Conservation (phyloP, 768 basidiomycete genomes). For the Candolleomyces aberdarensis region DNA sequence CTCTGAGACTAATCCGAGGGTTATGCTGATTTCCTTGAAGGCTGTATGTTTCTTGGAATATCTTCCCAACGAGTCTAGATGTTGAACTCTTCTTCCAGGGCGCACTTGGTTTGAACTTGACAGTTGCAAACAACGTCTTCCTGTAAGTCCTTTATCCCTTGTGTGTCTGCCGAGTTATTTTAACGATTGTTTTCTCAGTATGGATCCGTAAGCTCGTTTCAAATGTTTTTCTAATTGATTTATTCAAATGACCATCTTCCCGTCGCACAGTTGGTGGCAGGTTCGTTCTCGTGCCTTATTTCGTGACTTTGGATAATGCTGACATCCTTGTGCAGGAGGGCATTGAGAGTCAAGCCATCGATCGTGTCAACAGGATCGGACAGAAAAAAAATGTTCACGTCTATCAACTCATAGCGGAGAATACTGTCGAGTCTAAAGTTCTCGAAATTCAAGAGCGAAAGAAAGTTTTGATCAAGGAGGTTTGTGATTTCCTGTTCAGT, state of each 20-base stretch:
- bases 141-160: slow-evolving; percentile 45
- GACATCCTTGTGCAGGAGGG: slow-evolving; percentile 60
- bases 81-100: slow-evolving; percentile 38
- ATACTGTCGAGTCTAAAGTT: slow-evolving; percentile 86
- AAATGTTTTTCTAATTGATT: background rate
- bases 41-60: slow-evolving; percentile 34
- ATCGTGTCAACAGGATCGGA: slow-evolving; percentile 80
- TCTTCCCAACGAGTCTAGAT: background rate
- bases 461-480: slow-evolving; percentile 75
- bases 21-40: slow-evolving; percentile 88
- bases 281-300: background rate
- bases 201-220: slow-evolving; percentile 69
- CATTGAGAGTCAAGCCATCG: slow-evolving; percentile 82
- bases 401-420: slow-evolving; percentile 86
- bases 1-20: slow-evolving; percentile 50
- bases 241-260: background rate
- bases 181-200: slow-evolving; percentile 36
- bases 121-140: slow-evolving; percentile 85
- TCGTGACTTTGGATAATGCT: background rate
- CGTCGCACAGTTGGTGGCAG: slow-evolving; percentile 4
- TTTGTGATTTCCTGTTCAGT: slow-evolving; percentile 20
- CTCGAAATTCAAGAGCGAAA: slow-evolving; percentile 87
- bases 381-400: slow-evolving; percentile 83
- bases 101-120: slow-evolving; percentile 83
- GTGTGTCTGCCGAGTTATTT: background rate